These are phyloP conservation scores for Oenanthe javanica DNA, from an alignment of 140 eudicot species.

Conservation along the genomic window DNA sequence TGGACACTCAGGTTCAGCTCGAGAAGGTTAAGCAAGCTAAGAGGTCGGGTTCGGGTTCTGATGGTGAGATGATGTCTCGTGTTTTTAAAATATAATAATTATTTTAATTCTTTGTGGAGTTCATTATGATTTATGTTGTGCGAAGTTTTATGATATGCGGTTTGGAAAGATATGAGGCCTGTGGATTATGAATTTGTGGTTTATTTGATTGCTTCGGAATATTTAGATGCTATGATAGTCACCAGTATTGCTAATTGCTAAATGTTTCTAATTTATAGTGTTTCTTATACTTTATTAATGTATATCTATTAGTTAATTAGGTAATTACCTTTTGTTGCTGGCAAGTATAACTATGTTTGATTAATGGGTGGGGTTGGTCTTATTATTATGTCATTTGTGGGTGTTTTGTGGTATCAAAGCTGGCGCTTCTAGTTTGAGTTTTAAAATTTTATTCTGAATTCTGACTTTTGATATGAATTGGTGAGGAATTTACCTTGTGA, in stretches of 20 bases:
- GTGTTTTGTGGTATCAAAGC: neutral
- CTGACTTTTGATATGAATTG: neutral
- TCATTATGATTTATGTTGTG: no score
- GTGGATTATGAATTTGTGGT: neutral
- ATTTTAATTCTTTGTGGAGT: no score
- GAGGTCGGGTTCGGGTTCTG: constrained; percentile 32
- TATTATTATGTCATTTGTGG: neutral
- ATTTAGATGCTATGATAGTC: neutral
- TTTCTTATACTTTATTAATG: neutral
- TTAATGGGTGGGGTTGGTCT: neutral
- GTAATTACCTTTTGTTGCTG: neutral
- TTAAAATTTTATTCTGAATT: neutral
- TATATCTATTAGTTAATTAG: neutral
- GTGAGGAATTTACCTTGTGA: neutral
- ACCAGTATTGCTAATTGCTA: neutral
- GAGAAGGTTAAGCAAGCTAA: constrained; percentile 39
- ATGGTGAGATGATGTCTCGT: constrained; percentile 25
- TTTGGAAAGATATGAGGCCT: neutral
- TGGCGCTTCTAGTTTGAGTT: neutral
- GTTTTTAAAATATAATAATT: neutral
- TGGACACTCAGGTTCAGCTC: constrained; percentile 53
- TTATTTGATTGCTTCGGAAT: neutral
- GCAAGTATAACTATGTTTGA: neutral
- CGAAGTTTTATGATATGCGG: neutral
- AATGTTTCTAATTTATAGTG: neutral